Evolutionary conservation across 177 flowering plant genomes (phyloP), one percentile per base, ranked within the genome.

Genomic region (Vitis hybrid): DNA sequence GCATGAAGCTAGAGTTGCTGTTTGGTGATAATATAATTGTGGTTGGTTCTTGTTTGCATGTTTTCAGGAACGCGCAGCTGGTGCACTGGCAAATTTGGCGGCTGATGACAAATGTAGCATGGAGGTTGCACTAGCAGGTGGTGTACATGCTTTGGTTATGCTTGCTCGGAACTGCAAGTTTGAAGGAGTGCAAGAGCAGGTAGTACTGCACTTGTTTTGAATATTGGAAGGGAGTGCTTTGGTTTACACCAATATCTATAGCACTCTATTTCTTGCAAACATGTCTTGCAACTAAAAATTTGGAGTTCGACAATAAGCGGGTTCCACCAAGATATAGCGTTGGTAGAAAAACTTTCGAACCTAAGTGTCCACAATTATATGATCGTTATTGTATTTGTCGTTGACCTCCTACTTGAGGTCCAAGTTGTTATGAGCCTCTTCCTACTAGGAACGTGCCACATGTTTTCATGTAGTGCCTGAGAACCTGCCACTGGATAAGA

Each of bases 141-240:
- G 99, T 65, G 96, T 96, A 39, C 95, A 88, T 82, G 99, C 99
- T 76, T 76, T 96, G 65, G 98, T 92, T 81, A 89, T 79, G 89
- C 97, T 96, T 70, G 99, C 98, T 68, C 89, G 93, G 11, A 86
- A 71, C 57, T 92, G 96, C 94, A 89, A 92, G 79, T 87, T 77
- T 80, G 97, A 94, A 49, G 99, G 98, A 73, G 99, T 94, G 67
- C 99, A 92, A 78, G 99, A 96, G 78, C 99, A 96, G 97, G 99
- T 93, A 59, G 18, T 16, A 39, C 3, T 45, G 18, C 45, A n/a
- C 26, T 55, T 48, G 52, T 51, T 39, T 39, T 39, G 6, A 39
- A 26, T 26, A 26, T 26, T 26, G 6, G 45, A 39, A 39, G 45
- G 45, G 45, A 39, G 8, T 39, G 45, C 45, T 0, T 39, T 39